Base-by-base conservation (phyloP, 83 land plant species). In the Diphasiastrum complanatum region DNA sequence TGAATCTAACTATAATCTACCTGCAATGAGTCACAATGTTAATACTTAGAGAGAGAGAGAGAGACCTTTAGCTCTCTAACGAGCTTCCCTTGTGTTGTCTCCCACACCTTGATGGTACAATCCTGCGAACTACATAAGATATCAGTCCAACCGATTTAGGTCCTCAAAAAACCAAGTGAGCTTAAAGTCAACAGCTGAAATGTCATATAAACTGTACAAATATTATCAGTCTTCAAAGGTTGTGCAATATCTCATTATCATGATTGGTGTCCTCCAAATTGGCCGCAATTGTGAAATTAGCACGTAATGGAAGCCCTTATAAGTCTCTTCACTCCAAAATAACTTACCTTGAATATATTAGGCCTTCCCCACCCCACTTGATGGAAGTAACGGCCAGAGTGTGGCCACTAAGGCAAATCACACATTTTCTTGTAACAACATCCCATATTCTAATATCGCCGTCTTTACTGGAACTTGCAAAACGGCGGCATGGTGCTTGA, bases 391-490 rank as follows among this genome's bases (percentile, higher is more conserved):
- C 78, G n/a, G 99, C 96, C 59, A 89, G 91, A 0, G 96, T 86
- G 63, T 93, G 99, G 4, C 96, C 96, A 60, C 70, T 75, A 28
- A 93, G 91, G 64, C 64, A 69, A n/a, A 93, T 69, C 34, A 82
- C 78, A 63, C 91, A 81, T 65, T 77, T 88, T 64, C 62, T 80
- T 34, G 72, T 52, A 0, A 75, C 47, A 49, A 80, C 43, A 40
- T 93, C 99, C 99, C 99, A 93, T 50, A 93, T 79, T 3, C 99
- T 85, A 32, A 92, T 88, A 77, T 89, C 96, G 27, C 96, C 99
- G 82, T 93, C 99, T 76, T 93, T 93, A 60, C 99, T 86, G 59
- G 96, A 70, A 78, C 96, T 89, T 23, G 89, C 98, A 79, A 93
- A 93, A 5, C 97, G 84, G 22, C 99, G 82, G 50, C 86, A 79